Percentiles rank a stretch among this genome's conserved stretches.
Evolutionary conservation across 208 protist genomes (phyloP).

Genomic region (Giardia duodenalis): DNA sequence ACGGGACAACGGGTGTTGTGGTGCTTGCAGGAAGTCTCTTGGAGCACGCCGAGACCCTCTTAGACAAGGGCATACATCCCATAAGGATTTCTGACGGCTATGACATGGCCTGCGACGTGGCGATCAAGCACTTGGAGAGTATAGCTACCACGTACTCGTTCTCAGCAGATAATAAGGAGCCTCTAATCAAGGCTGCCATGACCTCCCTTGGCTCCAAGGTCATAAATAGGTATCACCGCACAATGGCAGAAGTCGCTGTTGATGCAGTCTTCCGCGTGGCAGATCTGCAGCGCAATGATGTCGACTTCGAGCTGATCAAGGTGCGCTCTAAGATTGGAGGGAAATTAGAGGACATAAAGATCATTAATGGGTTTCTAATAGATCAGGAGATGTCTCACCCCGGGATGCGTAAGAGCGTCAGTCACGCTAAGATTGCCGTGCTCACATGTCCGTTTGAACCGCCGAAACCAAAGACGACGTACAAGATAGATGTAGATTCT

Average conservation of each 20-base stretch:
- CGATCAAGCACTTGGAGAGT: conserved; percentile 67
- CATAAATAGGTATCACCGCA: conserved; percentile 76
- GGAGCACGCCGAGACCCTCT: conserved; percentile 76
- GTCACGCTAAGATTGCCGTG: conserved; percentile 94
- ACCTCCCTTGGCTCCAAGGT: conserved; percentile 96
- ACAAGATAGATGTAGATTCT: conserved; percentile 81
- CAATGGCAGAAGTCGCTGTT: conserved; percentile 92
- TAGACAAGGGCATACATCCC: conserved; percentile 93
- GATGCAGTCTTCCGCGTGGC: conserved; percentile 92
- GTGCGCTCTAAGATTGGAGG: conserved; percentile 68
- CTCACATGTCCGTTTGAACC: conserved; percentile 99
- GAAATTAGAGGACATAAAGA: conserved; percentile 41
- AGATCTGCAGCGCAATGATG: conserved; percentile 89
- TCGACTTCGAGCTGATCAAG: conserved; percentile 99
- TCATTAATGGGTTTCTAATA: conserved; percentile 40
- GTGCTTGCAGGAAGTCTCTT: conserved; percentile 93
- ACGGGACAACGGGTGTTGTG: conserved; percentile 96
- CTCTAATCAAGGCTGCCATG: conserved; percentile 79
- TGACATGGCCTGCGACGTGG: conserved; percentile 83
- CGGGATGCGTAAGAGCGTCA: conserved; percentile 72
- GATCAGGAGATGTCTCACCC: conserved; percentile 35
- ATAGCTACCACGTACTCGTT: conserved; percentile 62
- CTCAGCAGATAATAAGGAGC: conserved; percentile 53
- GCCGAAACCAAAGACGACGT: conserved; percentile 99
- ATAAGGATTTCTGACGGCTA: conserved; percentile 91